Percentiles rank a stretch among this genome's conserved stretches.
These are phyloP conservation scores for Chlorella ohadii DNA, from an alignment of 139 green algal species.

Conservation along the genomic window DNA sequence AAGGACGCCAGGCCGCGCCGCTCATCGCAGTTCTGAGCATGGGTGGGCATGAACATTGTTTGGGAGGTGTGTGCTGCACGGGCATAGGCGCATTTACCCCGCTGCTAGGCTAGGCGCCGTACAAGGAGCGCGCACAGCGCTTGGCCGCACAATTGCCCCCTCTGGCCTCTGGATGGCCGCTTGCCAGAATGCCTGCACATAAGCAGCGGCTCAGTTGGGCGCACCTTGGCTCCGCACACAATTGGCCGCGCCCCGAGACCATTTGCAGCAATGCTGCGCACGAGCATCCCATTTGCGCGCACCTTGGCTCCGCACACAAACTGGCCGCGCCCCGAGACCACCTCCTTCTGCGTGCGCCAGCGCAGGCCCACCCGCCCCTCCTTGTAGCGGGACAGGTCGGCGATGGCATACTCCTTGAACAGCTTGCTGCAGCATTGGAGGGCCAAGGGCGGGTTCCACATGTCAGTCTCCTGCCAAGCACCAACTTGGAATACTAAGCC, in stretches of 20 bases:
- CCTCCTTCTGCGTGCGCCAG: conserved; percentile 89
- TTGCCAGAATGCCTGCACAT: too few species aligned
- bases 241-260: too few species aligned
- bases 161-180: too few species aligned
- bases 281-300: background rate
- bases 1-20: conserved; percentile 74
- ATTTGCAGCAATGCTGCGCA: background rate
- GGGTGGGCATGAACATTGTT: background rate
- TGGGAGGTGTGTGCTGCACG: too few species aligned
- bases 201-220: too few species aligned
- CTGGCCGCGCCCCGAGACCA: conserved; percentile 88
- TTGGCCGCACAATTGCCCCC: too few species aligned
- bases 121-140: too few species aligned
- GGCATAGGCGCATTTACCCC: too few species aligned
- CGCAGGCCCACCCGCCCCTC: conserved; percentile 85
- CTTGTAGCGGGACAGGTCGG: conserved; percentile 80
- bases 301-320: conserved; percentile 83
- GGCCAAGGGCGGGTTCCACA: too few species aligned
- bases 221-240: background rate
- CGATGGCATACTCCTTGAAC: conserved; percentile 93
- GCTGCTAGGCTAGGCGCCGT: too few species aligned
- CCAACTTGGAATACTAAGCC: too few species aligned
- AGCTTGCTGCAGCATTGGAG: conserved; percentile 57
- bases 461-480: too few species aligned
- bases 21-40: conserved; percentile 62